These are phyloP conservation scores for Fusarium sp. DNA, from an alignment of 2,329 filamentous ascomycete species.

Conservation along the genomic window DNA sequence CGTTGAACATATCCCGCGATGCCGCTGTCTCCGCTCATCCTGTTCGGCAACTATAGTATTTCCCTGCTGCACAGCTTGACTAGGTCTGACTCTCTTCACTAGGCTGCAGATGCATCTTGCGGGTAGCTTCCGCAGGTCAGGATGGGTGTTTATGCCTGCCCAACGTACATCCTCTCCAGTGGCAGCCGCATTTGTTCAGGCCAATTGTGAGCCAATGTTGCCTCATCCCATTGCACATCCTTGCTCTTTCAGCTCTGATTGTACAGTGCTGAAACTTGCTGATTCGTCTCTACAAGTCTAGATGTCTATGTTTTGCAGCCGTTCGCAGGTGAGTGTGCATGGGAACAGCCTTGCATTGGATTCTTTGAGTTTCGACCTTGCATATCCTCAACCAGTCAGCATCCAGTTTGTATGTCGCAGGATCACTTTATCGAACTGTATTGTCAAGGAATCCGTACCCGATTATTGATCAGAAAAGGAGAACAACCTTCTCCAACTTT, in stretches of 20 bases:
- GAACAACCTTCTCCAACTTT: conserved; percentile 16
- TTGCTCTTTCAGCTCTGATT: conserved; percentile 23
- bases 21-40: conserved; percentile 34
- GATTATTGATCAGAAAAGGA: conserved; percentile 21
- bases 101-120: conserved; percentile 2
- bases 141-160: conserved; percentile 17
- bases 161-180: conserved; percentile 16
- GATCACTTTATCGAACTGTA: conserved; percentile 15
- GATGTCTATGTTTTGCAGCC: conserved; percentile 26
- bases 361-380: conserved; percentile 27
- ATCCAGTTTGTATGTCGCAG: conserved; percentile 12
- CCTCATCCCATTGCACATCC: conserved; percentile 28
- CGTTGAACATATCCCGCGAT: conserved; percentile 32
- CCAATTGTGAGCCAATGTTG: conserved; percentile 26
- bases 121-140: conserved; percentile 31
- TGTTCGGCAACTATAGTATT: conserved; percentile 10
- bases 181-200: conserved; percentile 18
- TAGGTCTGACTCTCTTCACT: background rate
- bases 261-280: conserved; percentile 9
- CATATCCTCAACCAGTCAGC: conserved; percentile 17
- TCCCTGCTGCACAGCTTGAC: background rate
- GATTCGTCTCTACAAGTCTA: conserved; percentile 5
- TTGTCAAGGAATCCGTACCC: conserved; percentile 17
- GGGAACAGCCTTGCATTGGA: conserved; percentile 5
- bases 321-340: conserved; percentile 33